Conservation (phyloP, 2,329 filamentous ascomycete genomes). For the Nemania sp. region DNA sequence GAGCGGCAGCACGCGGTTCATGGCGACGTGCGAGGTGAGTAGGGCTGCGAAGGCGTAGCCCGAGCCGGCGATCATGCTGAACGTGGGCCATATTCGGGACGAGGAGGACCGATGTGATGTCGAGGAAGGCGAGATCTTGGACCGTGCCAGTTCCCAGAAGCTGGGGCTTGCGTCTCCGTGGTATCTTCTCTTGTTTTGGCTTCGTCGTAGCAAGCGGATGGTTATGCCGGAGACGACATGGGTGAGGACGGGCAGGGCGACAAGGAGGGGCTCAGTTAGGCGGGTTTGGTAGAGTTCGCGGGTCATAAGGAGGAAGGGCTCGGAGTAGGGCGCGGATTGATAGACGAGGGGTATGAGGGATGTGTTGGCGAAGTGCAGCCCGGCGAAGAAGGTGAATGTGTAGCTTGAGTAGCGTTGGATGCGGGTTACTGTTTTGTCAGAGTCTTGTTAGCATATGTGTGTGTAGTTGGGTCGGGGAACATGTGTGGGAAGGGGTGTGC, state of each 20-base stretch:
- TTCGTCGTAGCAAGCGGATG: slow-evolving; percentile 79
- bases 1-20: slow-evolving; percentile 82
- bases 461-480: neutral
- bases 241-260: slow-evolving; percentile 78
- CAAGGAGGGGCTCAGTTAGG: slow-evolving; percentile 81
- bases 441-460: slow-evolving; percentile 10
- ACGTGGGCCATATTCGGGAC: slow-evolving; percentile 70
- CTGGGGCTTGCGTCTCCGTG: slow-evolving; percentile 78
- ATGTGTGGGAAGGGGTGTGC: neutral
- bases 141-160: slow-evolving; percentile 54
- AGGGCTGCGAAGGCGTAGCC: slow-evolving; percentile 78
- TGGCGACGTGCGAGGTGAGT: slow-evolving; percentile 76
- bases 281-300: slow-evolving; percentile 92
- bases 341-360: slow-evolving; percentile 83
- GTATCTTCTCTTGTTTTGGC: slow-evolving; percentile 78
- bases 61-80: slow-evolving; percentile 76
- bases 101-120: slow-evolving; percentile 20
- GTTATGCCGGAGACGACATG: slow-evolving; percentile 83
- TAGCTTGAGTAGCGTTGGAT: slow-evolving; percentile 93
- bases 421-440: slow-evolving; percentile 55
- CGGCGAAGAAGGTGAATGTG: slow-evolving; percentile 80
- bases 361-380: slow-evolving; percentile 83
- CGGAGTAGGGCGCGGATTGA: slow-evolving; percentile 77
- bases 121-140: slow-evolving; percentile 43
- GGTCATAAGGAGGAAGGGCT: slow-evolving; percentile 89